Conservation (phyloP, 805 yeast genomes). For the Cyberlindnera suaveolens region DNA sequence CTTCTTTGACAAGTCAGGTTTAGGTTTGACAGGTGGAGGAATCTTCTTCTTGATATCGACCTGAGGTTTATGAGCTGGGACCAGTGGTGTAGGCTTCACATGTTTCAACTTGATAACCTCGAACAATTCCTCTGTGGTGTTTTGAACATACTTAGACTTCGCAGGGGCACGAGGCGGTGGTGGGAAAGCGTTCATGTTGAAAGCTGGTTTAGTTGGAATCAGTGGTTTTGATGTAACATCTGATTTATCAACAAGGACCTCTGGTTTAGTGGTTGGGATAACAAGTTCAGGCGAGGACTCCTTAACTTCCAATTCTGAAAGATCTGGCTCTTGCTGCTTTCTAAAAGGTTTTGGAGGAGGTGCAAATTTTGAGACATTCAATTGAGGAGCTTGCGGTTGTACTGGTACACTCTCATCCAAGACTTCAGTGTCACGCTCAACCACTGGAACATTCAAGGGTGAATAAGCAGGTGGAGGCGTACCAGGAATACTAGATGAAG, state of each 20-base stretch:
- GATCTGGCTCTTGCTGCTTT: neutral
- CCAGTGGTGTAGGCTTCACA: neutral
- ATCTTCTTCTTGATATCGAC: neutral
- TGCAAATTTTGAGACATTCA: conserved; percentile 8
- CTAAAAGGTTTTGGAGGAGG: conserved; percentile 22
- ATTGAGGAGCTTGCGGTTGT: neutral
- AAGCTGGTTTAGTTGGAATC: neutral
- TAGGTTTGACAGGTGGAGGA: conserved; percentile 10
- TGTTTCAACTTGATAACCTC: too few species aligned
- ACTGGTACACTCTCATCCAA: neutral
- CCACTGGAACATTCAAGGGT: too few species aligned
- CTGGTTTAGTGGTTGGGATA: neutral
- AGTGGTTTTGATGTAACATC: neutral
- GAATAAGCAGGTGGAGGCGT: conserved; percentile 6
- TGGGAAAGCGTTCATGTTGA: neutral
- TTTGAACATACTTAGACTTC: too few species aligned
- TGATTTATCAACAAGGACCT: neutral
- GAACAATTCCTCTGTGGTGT: too few species aligned
- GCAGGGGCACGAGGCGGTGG: neutral
- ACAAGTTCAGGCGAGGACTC: neutral
- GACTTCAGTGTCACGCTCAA: too few species aligned
- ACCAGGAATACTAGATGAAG: neutral
- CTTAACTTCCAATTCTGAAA: neutral
- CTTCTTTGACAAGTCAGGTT: conserved; percentile 3
- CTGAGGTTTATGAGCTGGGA: neutral